A percentile compares a stretch with the other conserved stretches of the same genome.
These are phyloP conservation scores for Populus tremula DNA, from an alignment of 345 rosid genomes.

Conservation along the genomic window DNA sequence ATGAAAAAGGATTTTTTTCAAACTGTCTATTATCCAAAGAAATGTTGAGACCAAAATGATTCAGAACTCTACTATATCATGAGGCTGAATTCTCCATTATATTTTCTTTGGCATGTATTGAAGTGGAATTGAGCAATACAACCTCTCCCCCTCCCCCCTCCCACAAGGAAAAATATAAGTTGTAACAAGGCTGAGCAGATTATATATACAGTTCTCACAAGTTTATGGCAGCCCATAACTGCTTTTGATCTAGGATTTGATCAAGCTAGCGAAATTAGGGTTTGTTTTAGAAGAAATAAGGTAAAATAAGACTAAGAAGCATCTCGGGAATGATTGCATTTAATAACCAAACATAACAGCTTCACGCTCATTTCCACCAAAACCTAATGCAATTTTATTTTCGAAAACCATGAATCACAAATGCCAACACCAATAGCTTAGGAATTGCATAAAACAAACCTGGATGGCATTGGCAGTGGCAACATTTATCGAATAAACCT, in stretches of 20 bases:
- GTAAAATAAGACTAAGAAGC: background rate
- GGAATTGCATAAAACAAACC: conserved; percentile 40
- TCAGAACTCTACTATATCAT: too few species aligned
- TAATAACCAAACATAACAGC: background rate
- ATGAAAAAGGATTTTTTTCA: conserved; percentile 38
- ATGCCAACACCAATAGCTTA: background rate
- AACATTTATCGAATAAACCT: conserved; percentile 79
- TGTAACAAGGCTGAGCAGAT: background rate
- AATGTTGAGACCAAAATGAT: too few species aligned
- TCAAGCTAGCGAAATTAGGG: background rate
- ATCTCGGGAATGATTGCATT: background rate
- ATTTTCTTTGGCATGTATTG: too few species aligned
- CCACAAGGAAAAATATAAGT: too few species aligned
- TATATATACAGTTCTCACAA: background rate
- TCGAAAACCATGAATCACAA: background rate
- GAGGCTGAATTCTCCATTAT: too few species aligned
- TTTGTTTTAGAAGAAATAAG: background rate
- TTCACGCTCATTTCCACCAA: background rate
- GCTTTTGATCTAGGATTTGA: background rate
- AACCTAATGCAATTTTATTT: background rate
- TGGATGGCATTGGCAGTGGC: conserved; percentile 92
- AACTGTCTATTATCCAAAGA: too few species aligned
- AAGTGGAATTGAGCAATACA: background rate
- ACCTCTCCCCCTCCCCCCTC: background rate
- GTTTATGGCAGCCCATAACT: too few species aligned